Conservation (phyloP, 805 yeast species). For the Wickerhamiella australiensis region DNA sequence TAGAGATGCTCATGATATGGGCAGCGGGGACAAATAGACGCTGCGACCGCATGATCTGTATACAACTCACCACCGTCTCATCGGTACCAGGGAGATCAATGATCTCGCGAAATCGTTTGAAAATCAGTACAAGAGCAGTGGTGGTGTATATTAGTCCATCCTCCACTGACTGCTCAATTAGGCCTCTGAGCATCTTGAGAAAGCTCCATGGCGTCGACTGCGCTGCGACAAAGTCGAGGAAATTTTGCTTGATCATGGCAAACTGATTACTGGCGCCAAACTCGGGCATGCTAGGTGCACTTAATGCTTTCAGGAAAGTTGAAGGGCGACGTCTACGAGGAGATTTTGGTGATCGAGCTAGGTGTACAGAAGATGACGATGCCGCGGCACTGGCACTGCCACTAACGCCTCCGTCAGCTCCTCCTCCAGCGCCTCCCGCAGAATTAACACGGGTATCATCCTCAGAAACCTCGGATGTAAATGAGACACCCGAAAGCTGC, state of each 20-base stretch:
- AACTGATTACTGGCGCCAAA: slow-evolving; percentile 9
- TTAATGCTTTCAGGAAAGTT: neutral
- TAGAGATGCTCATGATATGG: slow-evolving; percentile 31
- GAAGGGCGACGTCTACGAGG: slow-evolving; percentile 1
- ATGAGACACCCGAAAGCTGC: slow-evolving; percentile 12
- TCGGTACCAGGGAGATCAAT: slow-evolving; percentile 9
- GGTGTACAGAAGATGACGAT: neutral
- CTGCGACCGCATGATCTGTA: slow-evolving; percentile 14
- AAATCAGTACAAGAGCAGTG: slow-evolving; percentile 17
- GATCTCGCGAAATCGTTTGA: slow-evolving; percentile 15
- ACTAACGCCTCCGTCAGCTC: neutral
- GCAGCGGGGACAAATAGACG: slow-evolving; percentile 43
- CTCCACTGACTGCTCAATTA: slow-evolving; percentile 10
- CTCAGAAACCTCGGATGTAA: slow-evolving; percentile 8
- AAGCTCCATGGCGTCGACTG: slow-evolving; percentile 19
- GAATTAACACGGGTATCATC: neutral
- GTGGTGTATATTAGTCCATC: slow-evolving; percentile 17
- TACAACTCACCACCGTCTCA: slow-evolving; percentile 17
- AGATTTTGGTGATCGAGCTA: neutral
- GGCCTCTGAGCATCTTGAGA: slow-evolving; percentile 15
- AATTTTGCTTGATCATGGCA: slow-evolving; percentile 11
- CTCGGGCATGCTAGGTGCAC: neutral
- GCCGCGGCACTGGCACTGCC: neutral
- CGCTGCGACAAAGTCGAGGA: slow-evolving; percentile 3
- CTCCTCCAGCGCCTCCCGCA: neutral